Percentiles rank a stretch among this genome's conserved stretches.
Evolutionary conservation across 305 asterid genomes (phyloP).

Genomic region (Petunia hybrid): DNA sequence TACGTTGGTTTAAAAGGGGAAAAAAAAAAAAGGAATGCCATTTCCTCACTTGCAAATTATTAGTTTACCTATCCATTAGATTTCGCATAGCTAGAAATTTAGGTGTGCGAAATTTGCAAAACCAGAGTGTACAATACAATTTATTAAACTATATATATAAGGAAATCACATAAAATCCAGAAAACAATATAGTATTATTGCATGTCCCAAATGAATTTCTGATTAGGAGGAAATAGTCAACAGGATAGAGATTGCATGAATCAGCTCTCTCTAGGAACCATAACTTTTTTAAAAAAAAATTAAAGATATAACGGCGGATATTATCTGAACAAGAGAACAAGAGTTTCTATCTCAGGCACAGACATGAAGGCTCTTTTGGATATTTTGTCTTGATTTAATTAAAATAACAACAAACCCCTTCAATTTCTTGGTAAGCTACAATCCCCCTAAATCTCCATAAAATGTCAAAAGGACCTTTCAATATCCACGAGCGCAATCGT

Average conservation of each 20-base stretch:
- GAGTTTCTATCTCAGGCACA: slow-evolving; percentile 1
- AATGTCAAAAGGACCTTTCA: too few relatives aligned
- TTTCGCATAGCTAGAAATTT: neutral
- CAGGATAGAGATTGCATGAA: slow-evolving; percentile 5
- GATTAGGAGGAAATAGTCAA: slow-evolving; percentile 28
- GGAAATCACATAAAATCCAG: neutral
- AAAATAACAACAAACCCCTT: neutral
- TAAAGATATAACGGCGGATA: slow-evolving; percentile 13
- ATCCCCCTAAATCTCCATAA: neutral
- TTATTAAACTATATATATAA: neutral
- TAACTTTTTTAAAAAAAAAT: neutral
- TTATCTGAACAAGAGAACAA: slow-evolving; percentile 7
- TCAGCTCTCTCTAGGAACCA: slow-evolving; percentile 12
- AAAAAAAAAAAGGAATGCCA: too few relatives aligned
- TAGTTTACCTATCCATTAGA: too few relatives aligned
- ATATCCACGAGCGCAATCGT: too few relatives aligned
- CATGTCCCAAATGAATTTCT: slow-evolving; percentile 8
- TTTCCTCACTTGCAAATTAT: too few relatives aligned
- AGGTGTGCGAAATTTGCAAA: neutral
- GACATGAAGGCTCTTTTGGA: neutral
- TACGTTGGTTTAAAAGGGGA: too few relatives aligned
- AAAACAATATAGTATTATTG: neutral
- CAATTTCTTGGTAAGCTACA: neutral
- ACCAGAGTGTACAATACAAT: neutral
- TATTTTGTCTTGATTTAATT: neutral